Conservation (phyloP, 306 rosid species). For the Prunus fruticosa region DNA sequence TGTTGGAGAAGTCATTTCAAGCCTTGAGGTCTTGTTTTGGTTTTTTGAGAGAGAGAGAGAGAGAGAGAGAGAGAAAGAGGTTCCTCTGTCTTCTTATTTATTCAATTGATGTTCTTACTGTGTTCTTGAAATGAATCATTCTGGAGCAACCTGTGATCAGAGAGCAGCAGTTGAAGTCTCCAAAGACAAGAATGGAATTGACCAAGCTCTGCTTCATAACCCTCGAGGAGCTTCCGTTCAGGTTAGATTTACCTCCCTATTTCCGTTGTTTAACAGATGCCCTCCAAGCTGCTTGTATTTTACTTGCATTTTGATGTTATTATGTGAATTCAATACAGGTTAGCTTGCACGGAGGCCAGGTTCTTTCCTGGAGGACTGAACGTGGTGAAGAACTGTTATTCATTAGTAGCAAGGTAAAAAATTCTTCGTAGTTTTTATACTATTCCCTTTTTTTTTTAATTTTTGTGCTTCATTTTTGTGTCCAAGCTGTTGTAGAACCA, state of each 20-base stretch:
- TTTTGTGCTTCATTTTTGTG: slow-evolving; percentile 3
- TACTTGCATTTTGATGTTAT: not conserved
- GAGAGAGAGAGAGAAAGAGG: slow-evolving; percentile 18
- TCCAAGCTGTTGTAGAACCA: not conserved
- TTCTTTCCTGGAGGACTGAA: slow-evolving; percentile 84
- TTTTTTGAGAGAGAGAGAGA: slow-evolving; percentile 17
- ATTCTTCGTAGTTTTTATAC: not conserved
- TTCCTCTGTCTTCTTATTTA: slow-evolving; percentile 15
- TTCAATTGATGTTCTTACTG: slow-evolving; percentile 26
- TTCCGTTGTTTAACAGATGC: not conserved
- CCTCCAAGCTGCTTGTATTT: not conserved
- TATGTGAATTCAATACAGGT: slow-evolving; percentile 42
- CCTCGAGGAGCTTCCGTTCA: slow-evolving; percentile 65
- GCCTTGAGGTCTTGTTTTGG: slow-evolving; percentile 11
- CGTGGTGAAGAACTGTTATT: slow-evolving; percentile 72
- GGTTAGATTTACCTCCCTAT: slow-evolving; percentile 29
- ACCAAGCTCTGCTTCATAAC: slow-evolving; percentile 53
- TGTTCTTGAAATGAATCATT: slow-evolving; percentile 41
- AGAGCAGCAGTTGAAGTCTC: slow-evolving; percentile 36
- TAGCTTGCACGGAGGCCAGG: slow-evolving; percentile 89
- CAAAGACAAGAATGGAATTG: slow-evolving; percentile 60
- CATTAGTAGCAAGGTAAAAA: slow-evolving; percentile 61
- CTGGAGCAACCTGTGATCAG: slow-evolving; percentile 21
- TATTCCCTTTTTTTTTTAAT: too few relatives aligned
- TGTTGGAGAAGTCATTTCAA: slow-evolving; percentile 10